Percentiles rank a stretch among this genome's conserved stretches.
Conservation (phyloP, 345 rosid genomes). For the Brassica napus region DNA sequence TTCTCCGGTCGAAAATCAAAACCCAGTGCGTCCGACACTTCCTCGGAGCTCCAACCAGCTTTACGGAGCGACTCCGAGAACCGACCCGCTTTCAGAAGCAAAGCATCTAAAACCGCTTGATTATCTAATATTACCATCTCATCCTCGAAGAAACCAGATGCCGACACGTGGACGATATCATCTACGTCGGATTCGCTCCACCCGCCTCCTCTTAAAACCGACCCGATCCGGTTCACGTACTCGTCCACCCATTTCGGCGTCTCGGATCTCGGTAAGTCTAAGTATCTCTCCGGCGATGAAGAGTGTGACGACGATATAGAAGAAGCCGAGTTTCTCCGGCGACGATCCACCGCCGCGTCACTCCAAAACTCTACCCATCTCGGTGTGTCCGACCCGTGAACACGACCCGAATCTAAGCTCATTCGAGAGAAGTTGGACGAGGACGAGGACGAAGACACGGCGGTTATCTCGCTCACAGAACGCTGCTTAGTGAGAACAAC, state of each 20-base stretch:
- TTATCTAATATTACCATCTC: conserved; percentile 80
- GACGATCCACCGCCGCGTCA: conserved; percentile 76
- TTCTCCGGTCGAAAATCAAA: conserved; percentile 83
- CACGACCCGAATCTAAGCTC: conserved; percentile 62
- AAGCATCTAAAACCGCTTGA: conserved; percentile 76
- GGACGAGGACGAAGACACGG: conserved; percentile 41
- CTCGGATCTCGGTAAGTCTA: conserved; percentile 67
- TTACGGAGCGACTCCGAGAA: conserved; percentile 80
- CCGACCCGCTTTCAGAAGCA: conserved; percentile 86
- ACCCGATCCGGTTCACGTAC: conserved; percentile 72
- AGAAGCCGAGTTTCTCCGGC: conserved; percentile 61
- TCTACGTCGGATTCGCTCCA: conserved; percentile 82
- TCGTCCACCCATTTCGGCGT: conserved; percentile 84
- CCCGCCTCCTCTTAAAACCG: conserved; percentile 80
- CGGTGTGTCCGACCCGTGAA: conserved; percentile 51
- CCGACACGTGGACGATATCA: conserved; percentile 78
- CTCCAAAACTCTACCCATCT: conserved; percentile 99
- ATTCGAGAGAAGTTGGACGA: conserved; percentile 53
- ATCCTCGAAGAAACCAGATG: conserved; percentile 77
- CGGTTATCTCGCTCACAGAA: conserved; percentile 63
- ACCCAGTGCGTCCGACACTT: conserved; percentile 82
- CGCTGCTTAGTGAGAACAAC: conserved; percentile 53
- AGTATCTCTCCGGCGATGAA: conserved; percentile 72
- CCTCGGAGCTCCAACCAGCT: conserved; percentile 98
- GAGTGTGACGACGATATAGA: conserved; percentile 56